Evolutionary conservation across 2,329 filamentous ascomycete genomes (phyloP), one percentile per base, ranked within the genome.

Genomic region (Pestalotiopsis sp.): DNA sequence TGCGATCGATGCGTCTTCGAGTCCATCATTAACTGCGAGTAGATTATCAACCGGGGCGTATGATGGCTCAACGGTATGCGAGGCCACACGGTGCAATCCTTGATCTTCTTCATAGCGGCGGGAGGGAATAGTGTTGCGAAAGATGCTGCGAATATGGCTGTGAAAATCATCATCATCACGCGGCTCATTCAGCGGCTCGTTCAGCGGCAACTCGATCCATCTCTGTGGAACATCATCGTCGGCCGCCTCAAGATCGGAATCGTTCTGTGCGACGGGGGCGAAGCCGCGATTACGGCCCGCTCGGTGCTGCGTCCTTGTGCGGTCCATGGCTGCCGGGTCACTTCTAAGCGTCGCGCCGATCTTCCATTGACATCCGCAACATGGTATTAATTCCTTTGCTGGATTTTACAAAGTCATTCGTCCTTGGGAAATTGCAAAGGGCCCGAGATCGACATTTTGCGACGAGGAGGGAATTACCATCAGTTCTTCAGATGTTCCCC

Each of bases 231-330:
- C 66, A 40, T 66, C 66, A 3, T 68, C 65, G 52, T 31, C 41
- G 20, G 67, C 14, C 62, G 45, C 41, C n/a, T 45, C 20, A 0
- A 45, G 20, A 31, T 62, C 38, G 23, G 60, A 41, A 23, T 69
- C 68, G 31, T 20, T 58, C 58, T 70, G 68, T 23, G 63, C 66
- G 40, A 70, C 36, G 13, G 68, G 68, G 25, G 66, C 62, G 45
- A 70, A 70, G 41, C 57, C 62, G 41, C 38, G 66, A 57, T 62
- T 40, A 12, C 65, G 31, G 66, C 52, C 61, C 23, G 4, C 52
- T 20, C 62, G 45, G 36, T 62, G 17, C n/a, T 68, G 66, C 36
- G 61, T 66, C 27, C 25, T 27, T 6, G 25, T n/a, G 23, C 45
- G 63, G 40, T 40, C 57, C 68, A 70, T 70, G 14, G 17, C 3